Conservation (phyloP, 2,329 filamentous ascomycete genomes). For the Penicillium sp. region DNA sequence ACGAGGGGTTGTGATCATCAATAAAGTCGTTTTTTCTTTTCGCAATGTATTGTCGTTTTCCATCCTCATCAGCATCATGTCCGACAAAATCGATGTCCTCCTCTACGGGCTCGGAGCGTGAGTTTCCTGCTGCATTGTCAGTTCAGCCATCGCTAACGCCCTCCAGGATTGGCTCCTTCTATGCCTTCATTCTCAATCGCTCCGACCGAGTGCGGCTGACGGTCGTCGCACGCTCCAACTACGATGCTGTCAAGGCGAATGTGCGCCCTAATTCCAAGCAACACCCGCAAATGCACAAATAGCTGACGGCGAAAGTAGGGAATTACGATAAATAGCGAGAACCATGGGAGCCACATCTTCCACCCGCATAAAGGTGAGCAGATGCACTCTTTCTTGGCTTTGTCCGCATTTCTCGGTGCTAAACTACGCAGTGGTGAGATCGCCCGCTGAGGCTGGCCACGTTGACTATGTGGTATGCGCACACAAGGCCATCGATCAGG, state of each 20-base stretch:
- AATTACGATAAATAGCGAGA: constrained; percentile 47
- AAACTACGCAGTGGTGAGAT: constrained; percentile 39
- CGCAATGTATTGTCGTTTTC: not conserved
- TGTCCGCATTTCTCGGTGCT: not conserved
- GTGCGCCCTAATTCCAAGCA: constrained; percentile 31
- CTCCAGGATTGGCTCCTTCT: constrained; percentile 61
- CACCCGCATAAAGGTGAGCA: constrained; percentile 39
- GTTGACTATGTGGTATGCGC: constrained; percentile 46
- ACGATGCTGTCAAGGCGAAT: constrained; percentile 46
- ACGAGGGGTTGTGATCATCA: not conserved
- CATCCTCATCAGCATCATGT: constrained; percentile 28
- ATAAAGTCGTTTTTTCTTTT: not conserved
- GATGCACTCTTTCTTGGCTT: not conserved
- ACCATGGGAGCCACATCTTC: constrained; percentile 45
- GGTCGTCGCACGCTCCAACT: constrained; percentile 52
- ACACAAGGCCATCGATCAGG: constrained; percentile 49
- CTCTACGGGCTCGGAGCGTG: constrained; percentile 61
- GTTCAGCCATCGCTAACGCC: not conserved
- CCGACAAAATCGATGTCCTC: constrained; percentile 46
- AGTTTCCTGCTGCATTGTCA: constrained; percentile 26
- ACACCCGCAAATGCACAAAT: not conserved
- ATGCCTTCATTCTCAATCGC: constrained; percentile 58
- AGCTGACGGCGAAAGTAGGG: constrained; percentile 32
- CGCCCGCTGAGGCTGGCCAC: constrained; percentile 37
- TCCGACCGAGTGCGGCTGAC: constrained; percentile 45